Evolutionary conservation across 75 land plant genomes (phyloP), one percentile per base, ranked within the genome.

Genomic region (Isoetes taiwanensis): DNA sequence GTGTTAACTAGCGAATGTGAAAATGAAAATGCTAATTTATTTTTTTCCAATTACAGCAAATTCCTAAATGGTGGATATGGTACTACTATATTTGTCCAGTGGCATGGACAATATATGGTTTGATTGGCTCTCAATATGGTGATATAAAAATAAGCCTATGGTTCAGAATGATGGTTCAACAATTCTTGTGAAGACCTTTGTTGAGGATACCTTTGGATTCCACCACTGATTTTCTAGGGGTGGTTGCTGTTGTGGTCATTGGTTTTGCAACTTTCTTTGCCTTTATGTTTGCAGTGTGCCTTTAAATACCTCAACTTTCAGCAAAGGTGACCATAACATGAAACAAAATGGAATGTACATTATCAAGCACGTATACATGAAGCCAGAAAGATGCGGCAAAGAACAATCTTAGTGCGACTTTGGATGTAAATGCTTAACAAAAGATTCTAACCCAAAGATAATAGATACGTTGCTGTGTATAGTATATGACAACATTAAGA

Each of bases 51-150:
- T n/a, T 80, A 66, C 95, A 85, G 94, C 72, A 34, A 53, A 86
- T 91, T 32, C 97, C 94, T 10, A 72, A 71, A 46, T 91, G 94
- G 97, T 86, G 97, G 94, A 54, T 79, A 1, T 91, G 96, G 97
- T 91, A 83, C 53, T 91, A 86, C 62, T 91, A 88, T 93, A 70
- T 73, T 3, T 80, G 88, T 66, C 93, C 97, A 1, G 68, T 82
- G 23, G 67, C 86, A 12, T 90, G 96, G 96, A 82, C 96, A 10
- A 66, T 90, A 2, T 86, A 86, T 54, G 97, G 93, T 9, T 46
- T 90, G 31, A 80, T 90, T 21, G 58, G 67, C 1, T 72, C 84
- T 4, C 97, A 90, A 42, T 83, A 80, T 29, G 80, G 86, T 5
- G 93, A 90, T 35, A 31, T 86, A 59, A 43, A 6, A 41, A 28